These are phyloP conservation scores for Apiotrichum akiyoshidainum DNA, from an alignment of 1,284 basidiomycete genomes.

Conservation along the genomic window DNA sequence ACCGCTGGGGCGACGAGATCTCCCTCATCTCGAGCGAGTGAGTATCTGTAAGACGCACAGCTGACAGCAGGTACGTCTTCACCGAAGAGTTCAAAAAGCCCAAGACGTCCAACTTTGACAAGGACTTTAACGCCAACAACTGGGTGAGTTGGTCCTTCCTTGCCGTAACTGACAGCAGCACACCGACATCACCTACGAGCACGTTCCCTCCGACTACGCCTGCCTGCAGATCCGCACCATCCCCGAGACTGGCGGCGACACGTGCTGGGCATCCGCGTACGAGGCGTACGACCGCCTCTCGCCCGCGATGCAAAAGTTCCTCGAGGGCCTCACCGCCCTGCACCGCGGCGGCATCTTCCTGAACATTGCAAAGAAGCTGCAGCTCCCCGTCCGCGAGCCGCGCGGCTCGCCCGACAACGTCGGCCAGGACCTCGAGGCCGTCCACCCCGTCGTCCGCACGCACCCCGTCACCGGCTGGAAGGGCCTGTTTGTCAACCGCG, in stretches of 20 bases:
- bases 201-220: constrained; percentile 62
- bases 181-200: constrained; percentile 66
- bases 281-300: constrained; percentile 64
- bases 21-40: constrained; percentile 54
- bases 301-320: constrained; percentile 57
- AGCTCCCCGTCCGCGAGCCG: constrained; percentile 12
- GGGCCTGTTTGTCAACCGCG: constrained; percentile 65
- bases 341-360: constrained; percentile 60
- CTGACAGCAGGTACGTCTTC: constrained; percentile 16
- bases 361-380: constrained; percentile 29
- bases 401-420: constrained; percentile 62
- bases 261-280: constrained; percentile 56
- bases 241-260: constrained; percentile 54
- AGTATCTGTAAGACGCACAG: neutral
- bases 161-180: constrained; percentile 9
- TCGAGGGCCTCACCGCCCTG: constrained; percentile 60
- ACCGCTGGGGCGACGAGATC: constrained; percentile 52
- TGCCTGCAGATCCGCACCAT: constrained; percentile 61
- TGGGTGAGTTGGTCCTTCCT: neutral
- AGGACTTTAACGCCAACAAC: constrained; percentile 9
- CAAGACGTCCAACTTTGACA: neutral
- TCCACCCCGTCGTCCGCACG: constrained; percentile 56
- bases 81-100: constrained; percentile 30
- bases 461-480: constrained; percentile 72
- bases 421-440: constrained; percentile 59